Evolutionary conservation across 805 yeast species (phyloP), one percentile per base, ranked within the genome.

Genomic region (Komagataella mondaviorum): DNA sequence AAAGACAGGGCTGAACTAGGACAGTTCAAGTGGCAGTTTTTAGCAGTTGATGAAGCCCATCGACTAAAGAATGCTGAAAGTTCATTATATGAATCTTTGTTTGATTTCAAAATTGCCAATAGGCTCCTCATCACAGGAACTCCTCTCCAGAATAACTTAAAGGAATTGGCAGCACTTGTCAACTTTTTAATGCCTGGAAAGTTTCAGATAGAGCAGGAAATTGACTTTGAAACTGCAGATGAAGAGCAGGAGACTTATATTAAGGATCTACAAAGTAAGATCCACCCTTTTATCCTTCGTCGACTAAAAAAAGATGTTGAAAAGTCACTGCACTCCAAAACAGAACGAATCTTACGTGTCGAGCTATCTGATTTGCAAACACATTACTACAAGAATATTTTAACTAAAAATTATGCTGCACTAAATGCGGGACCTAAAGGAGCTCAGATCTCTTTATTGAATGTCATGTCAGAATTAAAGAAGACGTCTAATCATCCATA

Each of bases 21-120:
- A 4, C 63, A 78, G 24, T 78, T 93, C 53, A 85, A 78, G 64
- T 93, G 99, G 99, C 97, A 90, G 64, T 93, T 85, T 63, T 69
- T 95, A 57, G 99, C 99, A 2, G 98, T 93, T 23, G 99, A 93
- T 67, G 99, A 93, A 70, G 99, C 99, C 4, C 99, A 93, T 69
- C 77, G 99, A 62, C 74, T 93, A 63, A 93, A 93, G 60, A 93
- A 93, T 63, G 87, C 96, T 0, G 97, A 90, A 64, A 82, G 93
- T 24, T 90, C 98, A 0, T 70, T 93, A 45, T 93, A 93, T 64
- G 98, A 91, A 62, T 83, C 96, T 2, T 73, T 93, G 53, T 77
- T 74, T 59, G 85, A 83, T 56, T 88, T 93, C 71, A 85, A 82
- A 59, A 93, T 85, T 8, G 76, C 82, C 2, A 93, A 93, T 67